These are phyloP conservation scores for Solanum ossicruentum DNA, from an alignment of 257 asterid genomes.

Conservation along the genomic window DNA sequence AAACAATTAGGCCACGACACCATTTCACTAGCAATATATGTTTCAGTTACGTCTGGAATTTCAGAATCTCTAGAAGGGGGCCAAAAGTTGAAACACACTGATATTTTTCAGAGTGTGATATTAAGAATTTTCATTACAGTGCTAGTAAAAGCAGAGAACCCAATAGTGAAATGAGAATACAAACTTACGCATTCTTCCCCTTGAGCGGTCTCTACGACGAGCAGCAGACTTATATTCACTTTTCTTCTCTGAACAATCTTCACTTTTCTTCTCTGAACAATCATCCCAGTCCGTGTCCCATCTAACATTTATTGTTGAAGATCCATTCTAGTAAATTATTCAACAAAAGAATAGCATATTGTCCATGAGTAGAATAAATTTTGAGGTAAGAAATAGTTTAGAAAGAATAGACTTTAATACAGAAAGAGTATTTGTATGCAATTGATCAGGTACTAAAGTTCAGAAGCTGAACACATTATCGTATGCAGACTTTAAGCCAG, in stretches of 20 bases:
- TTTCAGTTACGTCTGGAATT: background rate
- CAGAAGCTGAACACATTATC: background rate
- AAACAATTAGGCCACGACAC: background rate
- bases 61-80: background rate
- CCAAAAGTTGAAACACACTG: background rate
- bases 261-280: constrained; percentile 29
- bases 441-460: background rate
- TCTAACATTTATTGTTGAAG: constrained; percentile 18
- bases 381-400: background rate
- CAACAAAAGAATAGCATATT: background rate
- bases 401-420: background rate
- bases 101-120: background rate
- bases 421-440: background rate
- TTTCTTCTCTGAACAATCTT: constrained; percentile 32
- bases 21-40: background rate
- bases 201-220: constrained; percentile 29
- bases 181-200: constrained; percentile 56
- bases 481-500: background rate
- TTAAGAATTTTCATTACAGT: background rate
- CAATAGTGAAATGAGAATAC: background rate
- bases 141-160: background rate
- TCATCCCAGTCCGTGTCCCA: constrained; percentile 25
- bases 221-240: constrained; percentile 32
- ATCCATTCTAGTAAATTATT: constrained; percentile 13
- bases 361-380: background rate